These are phyloP conservation scores for Rugiboletus extremiorientalis DNA, from an alignment of 1,284 basidiomycete species.

Conservation along the genomic window DNA sequence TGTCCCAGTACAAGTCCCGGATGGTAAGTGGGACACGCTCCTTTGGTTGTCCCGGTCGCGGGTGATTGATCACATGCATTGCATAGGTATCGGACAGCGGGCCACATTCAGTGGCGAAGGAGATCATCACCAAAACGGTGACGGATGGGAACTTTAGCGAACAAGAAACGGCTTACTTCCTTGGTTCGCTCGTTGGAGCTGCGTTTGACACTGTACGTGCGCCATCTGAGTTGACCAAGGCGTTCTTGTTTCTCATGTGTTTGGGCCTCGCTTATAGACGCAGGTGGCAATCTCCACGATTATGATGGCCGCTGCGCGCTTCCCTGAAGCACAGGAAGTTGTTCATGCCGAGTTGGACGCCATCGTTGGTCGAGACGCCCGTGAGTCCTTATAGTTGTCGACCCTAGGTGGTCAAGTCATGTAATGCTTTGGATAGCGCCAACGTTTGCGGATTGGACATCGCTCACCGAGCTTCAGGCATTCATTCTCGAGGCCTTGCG, in stretches of 20 bases:
- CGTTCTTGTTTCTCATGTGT: not conserved
- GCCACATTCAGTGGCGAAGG: constrained; percentile 43
- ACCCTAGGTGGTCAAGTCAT: not conserved
- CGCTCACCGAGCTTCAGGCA: constrained; percentile 25
- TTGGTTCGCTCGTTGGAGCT: constrained; percentile 64
- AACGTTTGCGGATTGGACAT: constrained; percentile 23
- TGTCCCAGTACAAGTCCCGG: constrained; percentile 17
- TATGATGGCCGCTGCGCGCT: constrained; percentile 64
- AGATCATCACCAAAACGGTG: constrained; percentile 50
- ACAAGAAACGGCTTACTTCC: constrained; percentile 56
- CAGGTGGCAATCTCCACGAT: constrained; percentile 59
- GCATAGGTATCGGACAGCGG: constrained; percentile 11
- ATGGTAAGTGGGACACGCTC: constrained; percentile 8
- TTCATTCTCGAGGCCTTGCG: constrained; percentile 28
- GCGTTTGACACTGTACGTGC: constrained; percentile 54
- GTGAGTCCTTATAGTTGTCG: constrained; percentile 29
- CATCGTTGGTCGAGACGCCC: constrained; percentile 51
- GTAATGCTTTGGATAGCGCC: constrained; percentile 15
- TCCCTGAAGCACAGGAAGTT: constrained; percentile 52
- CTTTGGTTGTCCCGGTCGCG: not conserved
- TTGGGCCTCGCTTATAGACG: constrained; percentile 33
- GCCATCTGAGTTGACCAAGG: no score
- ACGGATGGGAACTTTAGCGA: constrained; percentile 49
- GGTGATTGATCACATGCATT: not conserved
- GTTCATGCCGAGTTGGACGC: constrained; percentile 62